A percentile compares a stretch with the other conserved stretches of the same genome.
Conservation (phyloP, 257 asterid genomes). For the Leonotis leonurus region DNA sequence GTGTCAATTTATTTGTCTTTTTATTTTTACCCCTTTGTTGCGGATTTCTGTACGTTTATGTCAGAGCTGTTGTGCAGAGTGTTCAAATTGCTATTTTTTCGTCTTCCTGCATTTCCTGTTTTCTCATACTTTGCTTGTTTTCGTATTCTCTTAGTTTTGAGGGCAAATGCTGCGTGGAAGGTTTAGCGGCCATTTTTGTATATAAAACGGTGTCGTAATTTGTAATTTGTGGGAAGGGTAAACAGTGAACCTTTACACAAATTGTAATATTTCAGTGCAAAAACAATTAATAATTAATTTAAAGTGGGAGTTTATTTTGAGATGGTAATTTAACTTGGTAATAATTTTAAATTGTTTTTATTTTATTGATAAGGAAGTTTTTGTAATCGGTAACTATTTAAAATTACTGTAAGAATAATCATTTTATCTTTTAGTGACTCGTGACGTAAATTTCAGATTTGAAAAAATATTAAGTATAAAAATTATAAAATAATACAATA, state of each 20-base stretch:
- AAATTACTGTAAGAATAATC: no score
- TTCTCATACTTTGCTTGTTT: background rate
- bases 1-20: background rate
- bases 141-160: background rate
- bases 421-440: no score
- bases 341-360: background rate
- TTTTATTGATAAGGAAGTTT: background rate
- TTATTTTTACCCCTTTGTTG: background rate
- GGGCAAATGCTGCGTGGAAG: background rate
- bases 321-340: background rate
- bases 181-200: background rate
- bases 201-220: conserved; percentile 28
- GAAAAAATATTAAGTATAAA: no score
- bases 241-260: background rate
- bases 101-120: background rate
- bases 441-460: no score
- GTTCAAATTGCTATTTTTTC: background rate
- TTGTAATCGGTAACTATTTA: background rate
- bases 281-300: no score
- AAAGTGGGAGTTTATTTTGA: background rate
- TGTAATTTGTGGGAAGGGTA: background rate
- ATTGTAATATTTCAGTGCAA: no score
- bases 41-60: background rate
- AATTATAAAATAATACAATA: no score
- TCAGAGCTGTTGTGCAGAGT: no score